Conservation (phyloP, 305 asterid species). For the Fraxinus nigra region DNA sequence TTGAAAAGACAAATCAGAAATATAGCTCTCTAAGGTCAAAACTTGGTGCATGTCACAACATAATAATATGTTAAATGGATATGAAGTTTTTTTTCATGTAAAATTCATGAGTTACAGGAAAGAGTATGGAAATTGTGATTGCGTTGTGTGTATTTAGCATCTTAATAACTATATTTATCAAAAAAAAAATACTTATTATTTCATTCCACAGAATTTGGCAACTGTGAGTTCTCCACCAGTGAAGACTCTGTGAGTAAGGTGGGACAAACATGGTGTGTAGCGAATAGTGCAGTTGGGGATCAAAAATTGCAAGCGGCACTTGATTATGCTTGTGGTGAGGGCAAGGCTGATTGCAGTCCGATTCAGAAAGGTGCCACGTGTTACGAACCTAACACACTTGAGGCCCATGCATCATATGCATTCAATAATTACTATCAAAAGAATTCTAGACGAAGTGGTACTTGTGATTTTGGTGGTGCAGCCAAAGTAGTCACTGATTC, state of each 20-base stretch:
- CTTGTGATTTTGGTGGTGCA: conserved; percentile 65
- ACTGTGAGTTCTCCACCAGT: neutral
- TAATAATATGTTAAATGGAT: neutral
- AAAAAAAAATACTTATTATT: neutral
- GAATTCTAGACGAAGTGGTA: conserved; percentile 46
- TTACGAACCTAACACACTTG: neutral
- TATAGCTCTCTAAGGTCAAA: neutral
- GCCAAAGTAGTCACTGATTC: conserved; percentile 60
- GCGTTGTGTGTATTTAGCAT: neutral
- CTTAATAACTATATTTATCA: neutral
- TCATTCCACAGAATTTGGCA: neutral
- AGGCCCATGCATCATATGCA: neutral
- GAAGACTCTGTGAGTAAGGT: conserved; percentile 7
- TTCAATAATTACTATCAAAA: conserved; percentile 37
- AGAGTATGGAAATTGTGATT: neutral
- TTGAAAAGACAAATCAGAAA: neutral
- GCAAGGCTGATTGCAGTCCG: conserved; percentile 19
- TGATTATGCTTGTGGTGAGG: conserved; percentile 73
- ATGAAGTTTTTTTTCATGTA: neutral
- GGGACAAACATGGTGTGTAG: conserved; percentile 78
- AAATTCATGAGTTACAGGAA: neutral
- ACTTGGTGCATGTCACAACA: neutral
- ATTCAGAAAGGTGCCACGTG: neutral
- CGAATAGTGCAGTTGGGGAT: conserved; percentile 36
- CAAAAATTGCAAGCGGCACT: conserved; percentile 47